Evolutionary conservation across 2,329 filamentous ascomycete genomes (phyloP).

Genomic region (Colletotrichum liriopes): DNA sequence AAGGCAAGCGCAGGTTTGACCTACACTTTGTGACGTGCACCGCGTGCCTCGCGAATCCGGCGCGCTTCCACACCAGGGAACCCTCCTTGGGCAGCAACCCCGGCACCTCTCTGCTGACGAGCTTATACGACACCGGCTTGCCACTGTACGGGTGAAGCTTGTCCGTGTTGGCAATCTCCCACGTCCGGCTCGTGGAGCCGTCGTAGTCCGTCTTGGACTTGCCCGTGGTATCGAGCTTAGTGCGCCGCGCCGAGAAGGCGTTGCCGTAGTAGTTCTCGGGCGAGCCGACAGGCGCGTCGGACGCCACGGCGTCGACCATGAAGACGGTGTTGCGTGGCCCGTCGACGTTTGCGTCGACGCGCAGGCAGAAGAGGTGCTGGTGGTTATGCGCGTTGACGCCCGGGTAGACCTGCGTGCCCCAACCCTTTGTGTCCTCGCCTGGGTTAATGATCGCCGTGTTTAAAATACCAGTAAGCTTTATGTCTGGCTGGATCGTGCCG

Average conservation of each 20-base stretch:
- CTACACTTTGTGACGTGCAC: constrained; percentile 92
- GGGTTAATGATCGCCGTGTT: too few relatives aligned
- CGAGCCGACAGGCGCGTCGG: constrained; percentile 83
- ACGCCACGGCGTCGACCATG: constrained; percentile 82
- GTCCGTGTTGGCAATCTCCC: constrained; percentile 91
- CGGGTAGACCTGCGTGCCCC: constrained; percentile 93
- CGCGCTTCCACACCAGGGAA: constrained; percentile 89
- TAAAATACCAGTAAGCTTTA: too few relatives aligned
- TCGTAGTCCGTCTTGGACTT: constrained; percentile 86
- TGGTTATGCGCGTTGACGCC: constrained; percentile 96
- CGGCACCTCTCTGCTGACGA: constrained; percentile 89
- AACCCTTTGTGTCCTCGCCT: constrained; percentile 86
- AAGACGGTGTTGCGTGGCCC: constrained; percentile 89
- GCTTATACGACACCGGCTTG: constrained; percentile 89
- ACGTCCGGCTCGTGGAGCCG: constrained; percentile 83
- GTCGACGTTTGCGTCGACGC: constrained; percentile 89
- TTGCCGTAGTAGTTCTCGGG: constrained; percentile 91
- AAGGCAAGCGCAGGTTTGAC: constrained; percentile 47
- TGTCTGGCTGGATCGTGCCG: constrained; percentile 91
- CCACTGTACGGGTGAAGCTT: constrained; percentile 89
- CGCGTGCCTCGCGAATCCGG: constrained; percentile 88
- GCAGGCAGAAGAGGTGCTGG: constrained; percentile 94
- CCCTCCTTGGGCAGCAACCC: constrained; percentile 84
- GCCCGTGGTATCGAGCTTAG: constrained; percentile 79
- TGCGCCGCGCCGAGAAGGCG: constrained; percentile 89